Evolutionary conservation across 306 rosid species (phyloP).

Genomic region (Cyclanthera cordifolia): DNA sequence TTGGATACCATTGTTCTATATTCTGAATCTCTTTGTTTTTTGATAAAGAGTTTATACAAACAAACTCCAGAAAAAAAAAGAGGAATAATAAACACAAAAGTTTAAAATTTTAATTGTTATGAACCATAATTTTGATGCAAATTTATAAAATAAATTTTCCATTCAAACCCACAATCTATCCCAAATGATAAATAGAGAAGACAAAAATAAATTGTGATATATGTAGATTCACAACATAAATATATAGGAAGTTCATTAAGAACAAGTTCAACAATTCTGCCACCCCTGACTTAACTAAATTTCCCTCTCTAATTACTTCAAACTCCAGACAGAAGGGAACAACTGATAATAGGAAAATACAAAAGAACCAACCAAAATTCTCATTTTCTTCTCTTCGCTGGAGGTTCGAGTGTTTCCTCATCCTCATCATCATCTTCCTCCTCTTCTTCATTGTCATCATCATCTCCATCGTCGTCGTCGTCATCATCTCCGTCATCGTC

Average conservation of each 20-base stretch:
- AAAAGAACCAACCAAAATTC: constrained; percentile 5
- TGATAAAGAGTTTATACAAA: no score
- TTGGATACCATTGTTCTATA: no score
- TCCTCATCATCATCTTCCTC: constrained; percentile 58
- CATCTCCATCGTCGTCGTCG: constrained; percentile 47
- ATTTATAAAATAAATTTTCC: no score
- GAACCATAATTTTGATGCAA: no score
- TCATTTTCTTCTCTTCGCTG: constrained; percentile 74
- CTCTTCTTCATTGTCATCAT: constrained; percentile 51
- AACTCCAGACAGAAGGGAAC: neutral
- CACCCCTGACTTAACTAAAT: constrained; percentile 18
- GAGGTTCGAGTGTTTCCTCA: constrained; percentile 54
- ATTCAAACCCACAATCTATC: no score
- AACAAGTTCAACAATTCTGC: constrained; percentile 7
- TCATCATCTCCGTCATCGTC: no score
- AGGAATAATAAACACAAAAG: no score
- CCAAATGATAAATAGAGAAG: neutral
- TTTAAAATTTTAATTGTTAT: no score
- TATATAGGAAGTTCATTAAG: constrained; percentile 6
- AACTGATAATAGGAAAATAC: neutral
- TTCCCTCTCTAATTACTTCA: constrained; percentile 10
- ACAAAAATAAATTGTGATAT: neutral
- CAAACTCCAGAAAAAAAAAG: no score
- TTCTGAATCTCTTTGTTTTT: no score
- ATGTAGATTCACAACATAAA: constrained; percentile 8